Evolutionary conservation across 1,284 basidiomycete genomes (phyloP), one percentile per base, ranked within the genome.

Genomic region (Heterobasidion irregulare): DNA sequence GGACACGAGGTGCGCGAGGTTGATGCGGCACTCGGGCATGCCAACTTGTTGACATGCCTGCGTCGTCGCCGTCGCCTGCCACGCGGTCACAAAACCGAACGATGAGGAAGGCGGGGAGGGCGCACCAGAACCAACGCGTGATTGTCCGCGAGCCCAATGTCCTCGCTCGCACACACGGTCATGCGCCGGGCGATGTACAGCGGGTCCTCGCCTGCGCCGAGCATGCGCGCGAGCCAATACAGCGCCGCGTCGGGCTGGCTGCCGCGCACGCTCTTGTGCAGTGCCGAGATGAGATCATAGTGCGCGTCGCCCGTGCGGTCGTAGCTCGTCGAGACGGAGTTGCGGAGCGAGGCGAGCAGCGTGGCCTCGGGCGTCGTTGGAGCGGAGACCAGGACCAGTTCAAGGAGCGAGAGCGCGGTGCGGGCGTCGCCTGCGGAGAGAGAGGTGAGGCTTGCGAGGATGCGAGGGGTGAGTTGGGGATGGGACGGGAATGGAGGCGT

Each of bases 221-320:
- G 73, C 89, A 93, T 92, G 47, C 85, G 77, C 9, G 89, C 90
- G 7, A 94, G 75, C 92, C 92, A 96, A 70, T 95, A 96, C 72
- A 96, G 74, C 7, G 91, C 91, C 0, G 91, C 93, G 62, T 82
- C 79, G 1, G 85, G 82, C 61, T 94, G 82, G 53, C 83, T 83
- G 7, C 92, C 92, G 46, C 94, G 79, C 35, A 96, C 80, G 58
- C 83, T 83, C 68, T 96, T 96, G 71, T 96, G 94, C 61, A 93
- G 70, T 6, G 92, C 92, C 34, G 83, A 88, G 61, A 96, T 95
- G 77, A 92, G 86, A 66, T 95, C 90, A 68, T 94, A 95, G 59
- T 80, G 79, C 62, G 79, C 78, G 59, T 92, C 91, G 1, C 89
- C 87, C 2, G 79, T 81, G 48, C 89, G 78, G 65, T 92, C 88